Evolutionary conservation across 2,329 filamentous ascomycete species (phyloP), one percentile per base, ranked within the genome.

Genomic region (Fusarium guadeloupense): DNA sequence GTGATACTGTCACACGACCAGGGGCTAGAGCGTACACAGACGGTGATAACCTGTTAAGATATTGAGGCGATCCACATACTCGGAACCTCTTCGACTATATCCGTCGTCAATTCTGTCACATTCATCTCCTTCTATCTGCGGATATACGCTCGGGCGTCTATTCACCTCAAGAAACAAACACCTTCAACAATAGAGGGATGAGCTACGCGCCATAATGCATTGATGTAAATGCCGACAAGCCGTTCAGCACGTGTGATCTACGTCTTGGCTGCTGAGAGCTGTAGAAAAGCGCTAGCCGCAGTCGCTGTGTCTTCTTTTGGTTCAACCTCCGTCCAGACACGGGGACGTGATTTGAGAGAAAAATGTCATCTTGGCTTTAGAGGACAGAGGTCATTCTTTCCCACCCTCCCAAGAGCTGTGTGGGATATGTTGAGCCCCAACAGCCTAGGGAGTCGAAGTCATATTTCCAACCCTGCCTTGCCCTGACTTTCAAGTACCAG

Each of bases 191-290:
- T 25, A 34, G 33, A 43, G 38, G 35, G 44, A 64, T 44, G 35
- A 30, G 34, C 17, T 34, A 39, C n/a, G n/a, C n/a, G n/a, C n/a
- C 31, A 12, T 37, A 33, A 61, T 62, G 21, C 46, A 58, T n/a
- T 20, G 28, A 40, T 40, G 31, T 47, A 46, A 39, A 50, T 38
- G 48, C 50, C 59, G 51, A 56, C 66, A 28, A 56, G 39, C 66
- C 65, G 62, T 68, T 63, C 62, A 49, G 50, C 65, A 67, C 65
- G 62, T 68, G 66, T 30, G 60, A 67, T 49, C 46, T 52, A 45
- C 59, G 52, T 45, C 64, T 64, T 66, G 59, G 64, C 47, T 53
- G 34, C 35, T 56, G 21, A 53, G 48, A 39, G 34, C 21, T 53
- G 40, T 21, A 42, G 52, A 17, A 40, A 46, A 59, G 43, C 46